Percentiles rank a stretch among this genome's conserved stretches.
Evolutionary conservation across 2,329 filamentous ascomycete genomes (phyloP).

Genomic region (Alternaria alternata): DNA sequence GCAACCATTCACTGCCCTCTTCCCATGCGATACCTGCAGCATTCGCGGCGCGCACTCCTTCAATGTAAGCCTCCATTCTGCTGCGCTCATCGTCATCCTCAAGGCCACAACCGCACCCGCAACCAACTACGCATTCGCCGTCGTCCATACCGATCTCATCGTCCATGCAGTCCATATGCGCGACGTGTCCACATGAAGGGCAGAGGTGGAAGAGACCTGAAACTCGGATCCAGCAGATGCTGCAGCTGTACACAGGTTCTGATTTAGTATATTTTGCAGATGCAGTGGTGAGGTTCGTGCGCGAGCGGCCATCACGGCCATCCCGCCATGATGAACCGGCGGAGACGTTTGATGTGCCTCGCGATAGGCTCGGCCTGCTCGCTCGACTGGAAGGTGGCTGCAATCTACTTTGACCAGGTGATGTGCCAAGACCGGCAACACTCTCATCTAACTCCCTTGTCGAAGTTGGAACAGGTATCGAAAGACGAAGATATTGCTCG

Average conservation of each 20-base stretch:
- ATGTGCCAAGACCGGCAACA: conserved; percentile 26
- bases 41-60: conserved; percentile 37
- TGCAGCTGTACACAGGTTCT: conserved; percentile 44
- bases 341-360: conserved; percentile 39
- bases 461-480: conserved; percentile 34
- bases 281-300: conserved; percentile 12
- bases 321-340: conserved; percentile 29
- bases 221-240: conserved; percentile 51
- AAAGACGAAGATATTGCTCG: conserved; percentile 44
- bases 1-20: conserved; percentile 35
- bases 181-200: conserved; percentile 47
- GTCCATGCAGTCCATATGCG: conserved; percentile 49
- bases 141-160: conserved; percentile 34
- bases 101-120: conserved; percentile 41
- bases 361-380: conserved; percentile 35
- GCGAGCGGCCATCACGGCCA: conserved; percentile 20
- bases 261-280: conserved; percentile 21
- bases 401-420: conserved; percentile 23
- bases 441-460: conserved; percentile 31
- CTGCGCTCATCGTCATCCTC: conserved; percentile 36
- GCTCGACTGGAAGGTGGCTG: conserved; percentile 23
- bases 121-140: conserved; percentile 43
- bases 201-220: conserved; percentile 48
- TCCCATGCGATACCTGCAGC: conserved; percentile 39
- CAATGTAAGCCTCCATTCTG: conserved; percentile 41